A percentile compares a stretch with the other conserved stretches of the same genome.
phyloP scores from a whole-genome alignment of 768 basidiomycete species.

The Pilatotrama ljubarskyi region DNA sequence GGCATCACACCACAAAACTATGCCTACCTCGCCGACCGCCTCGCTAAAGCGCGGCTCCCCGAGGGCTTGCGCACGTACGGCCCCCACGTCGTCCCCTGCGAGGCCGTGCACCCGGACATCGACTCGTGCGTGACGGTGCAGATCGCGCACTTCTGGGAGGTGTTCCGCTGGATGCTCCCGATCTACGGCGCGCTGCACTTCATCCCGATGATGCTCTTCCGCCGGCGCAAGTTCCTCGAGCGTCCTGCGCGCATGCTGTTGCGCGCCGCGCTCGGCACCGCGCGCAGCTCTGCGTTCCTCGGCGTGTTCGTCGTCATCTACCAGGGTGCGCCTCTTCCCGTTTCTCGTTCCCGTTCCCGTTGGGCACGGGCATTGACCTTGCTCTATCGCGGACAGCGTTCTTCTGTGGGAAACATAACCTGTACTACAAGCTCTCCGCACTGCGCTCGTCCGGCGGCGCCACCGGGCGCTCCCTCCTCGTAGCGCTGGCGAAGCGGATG shows the following conservation, averaged over 20 bases:
- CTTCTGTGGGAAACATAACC: constrained; percentile 66
- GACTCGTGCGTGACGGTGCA: constrained; percentile 61
- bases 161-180: constrained; percentile 82
- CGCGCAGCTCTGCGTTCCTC: constrained; percentile 85
- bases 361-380: neutral
- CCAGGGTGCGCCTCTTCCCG: constrained; percentile 55
- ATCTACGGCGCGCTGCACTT: constrained; percentile 90
- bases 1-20: constrained; percentile 57
- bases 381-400: constrained; percentile 40
- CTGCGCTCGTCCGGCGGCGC: constrained; percentile 24
- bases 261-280: constrained; percentile 67
- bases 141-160: constrained; percentile 72
- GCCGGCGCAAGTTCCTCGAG: constrained; percentile 60
- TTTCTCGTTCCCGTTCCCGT: neutral
- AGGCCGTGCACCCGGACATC: constrained; percentile 74
- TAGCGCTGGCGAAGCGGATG: constrained; percentile 28
- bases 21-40: constrained; percentile 46
- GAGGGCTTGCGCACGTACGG: constrained; percentile 42
- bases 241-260: constrained; percentile 68
- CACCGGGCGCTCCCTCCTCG: constrained; percentile 34
- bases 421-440: constrained; percentile 48
- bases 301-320: constrained; percentile 80
- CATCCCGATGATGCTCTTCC: constrained; percentile 83
- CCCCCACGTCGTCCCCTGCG: constrained; percentile 58
- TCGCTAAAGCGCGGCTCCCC: constrained; percentile 37